Conservation (phyloP, 164 flowering plant species). For the Stephania cephalantha region DNA sequence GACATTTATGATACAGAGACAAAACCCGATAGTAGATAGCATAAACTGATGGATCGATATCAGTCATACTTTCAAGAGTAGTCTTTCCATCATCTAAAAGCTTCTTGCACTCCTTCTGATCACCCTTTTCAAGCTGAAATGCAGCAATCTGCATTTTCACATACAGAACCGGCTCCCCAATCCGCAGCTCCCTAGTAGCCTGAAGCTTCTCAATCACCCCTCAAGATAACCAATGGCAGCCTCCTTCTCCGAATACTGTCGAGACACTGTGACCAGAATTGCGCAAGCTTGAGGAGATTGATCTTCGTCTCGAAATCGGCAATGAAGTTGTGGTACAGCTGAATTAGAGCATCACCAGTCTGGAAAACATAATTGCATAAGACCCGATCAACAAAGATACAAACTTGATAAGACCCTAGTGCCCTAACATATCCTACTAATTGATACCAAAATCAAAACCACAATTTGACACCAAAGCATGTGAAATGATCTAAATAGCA, state of each 20-base stretch:
- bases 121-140: slow-evolving; percentile 63
- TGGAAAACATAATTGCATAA: slow-evolving; percentile 21
- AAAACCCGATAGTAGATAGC: slow-evolving; percentile 90
- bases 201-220: slow-evolving; percentile 74
- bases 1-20: slow-evolving; percentile 70
- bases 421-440: no score
- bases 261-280: slow-evolving; percentile 87
- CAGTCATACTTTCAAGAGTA: slow-evolving; percentile 92
- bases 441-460: no score
- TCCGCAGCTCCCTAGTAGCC: slow-evolving; percentile 61
- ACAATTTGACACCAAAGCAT: no score
- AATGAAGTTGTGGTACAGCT: slow-evolving; percentile 86
- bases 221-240: slow-evolving; percentile 84
- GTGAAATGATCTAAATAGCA: no score
- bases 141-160: slow-evolving; percentile 84
- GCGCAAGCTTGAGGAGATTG: slow-evolving; percentile 96
- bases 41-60: slow-evolving; percentile 96
- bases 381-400: background rate
- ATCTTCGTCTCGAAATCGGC: slow-evolving; percentile 95
- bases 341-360: slow-evolving; percentile 92
- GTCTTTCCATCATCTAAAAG: slow-evolving; percentile 83
- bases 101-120: slow-evolving; percentile 82
- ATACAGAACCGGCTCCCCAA: slow-evolving; percentile 82
- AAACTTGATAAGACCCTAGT: background rate
- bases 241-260: slow-evolving; percentile 77